Conservation (phyloP, 225 moss, liverwort and hornwort species). For the Asterella californica region DNA sequence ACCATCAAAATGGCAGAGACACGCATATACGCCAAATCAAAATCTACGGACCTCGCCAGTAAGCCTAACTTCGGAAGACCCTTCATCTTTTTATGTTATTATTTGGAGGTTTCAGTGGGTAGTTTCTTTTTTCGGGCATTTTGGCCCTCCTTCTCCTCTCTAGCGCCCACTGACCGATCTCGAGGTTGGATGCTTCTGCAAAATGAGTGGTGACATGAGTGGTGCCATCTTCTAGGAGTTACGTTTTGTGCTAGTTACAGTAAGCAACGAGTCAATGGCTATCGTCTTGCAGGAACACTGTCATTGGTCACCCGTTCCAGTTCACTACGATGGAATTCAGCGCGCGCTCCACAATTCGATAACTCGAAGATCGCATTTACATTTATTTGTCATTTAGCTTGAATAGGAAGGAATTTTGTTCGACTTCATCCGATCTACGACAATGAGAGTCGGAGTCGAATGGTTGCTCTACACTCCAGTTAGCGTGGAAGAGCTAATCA, state of each 20-base stretch:
- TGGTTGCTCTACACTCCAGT: no score
- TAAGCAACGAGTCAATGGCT: background rate
- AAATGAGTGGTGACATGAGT: no score
- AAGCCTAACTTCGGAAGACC: slow-evolving; percentile 24
- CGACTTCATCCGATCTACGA: no score
- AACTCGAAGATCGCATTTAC: background rate
- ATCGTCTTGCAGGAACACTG: slow-evolving; percentile 57
- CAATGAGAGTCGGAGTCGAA: no score
- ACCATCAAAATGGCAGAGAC: slow-evolving; percentile 97
- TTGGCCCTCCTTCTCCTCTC: no score
- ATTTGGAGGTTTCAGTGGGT: background rate
- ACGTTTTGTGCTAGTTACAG: background rate
- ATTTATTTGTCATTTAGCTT: background rate
- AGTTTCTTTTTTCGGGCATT: background rate
- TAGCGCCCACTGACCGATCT: background rate
- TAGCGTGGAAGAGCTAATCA: no score
- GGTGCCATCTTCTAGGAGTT: background rate
- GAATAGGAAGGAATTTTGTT: background rate
- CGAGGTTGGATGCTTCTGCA: background rate
- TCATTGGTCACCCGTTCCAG: slow-evolving; percentile 80
- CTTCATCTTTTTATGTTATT: background rate
- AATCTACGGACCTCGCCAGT: slow-evolving; percentile 91
- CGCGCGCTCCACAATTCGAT: slow-evolving; percentile 69
- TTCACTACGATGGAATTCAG: slow-evolving; percentile 80
- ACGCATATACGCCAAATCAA: slow-evolving; percentile 93